These are phyloP conservation scores for Elasticomyces elasticus DNA, from an alignment of 495 filamentous ascomycete genomes.

Conservation along the genomic window DNA sequence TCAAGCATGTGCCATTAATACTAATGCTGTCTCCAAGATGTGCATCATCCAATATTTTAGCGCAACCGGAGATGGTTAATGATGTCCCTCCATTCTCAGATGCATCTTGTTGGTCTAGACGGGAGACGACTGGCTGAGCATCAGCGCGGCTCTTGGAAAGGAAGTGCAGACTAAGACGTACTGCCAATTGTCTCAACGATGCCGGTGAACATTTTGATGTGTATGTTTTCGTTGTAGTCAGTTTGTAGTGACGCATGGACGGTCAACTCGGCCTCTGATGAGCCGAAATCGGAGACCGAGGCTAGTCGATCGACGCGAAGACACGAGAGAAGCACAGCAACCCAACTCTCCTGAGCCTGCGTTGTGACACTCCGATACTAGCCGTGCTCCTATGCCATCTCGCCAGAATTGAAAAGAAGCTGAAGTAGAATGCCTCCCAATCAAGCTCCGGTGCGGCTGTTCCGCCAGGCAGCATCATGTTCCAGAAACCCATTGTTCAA, in stretches of 20 bases:
- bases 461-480: background rate
- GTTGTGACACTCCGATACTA: no score
- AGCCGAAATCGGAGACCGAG: background rate
- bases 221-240: background rate
- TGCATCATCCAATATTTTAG: conserved; percentile 66
- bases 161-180: conserved; percentile 35
- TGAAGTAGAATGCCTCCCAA: background rate
- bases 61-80: conserved; percentile 70
- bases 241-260: background rate
- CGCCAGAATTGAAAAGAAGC: background rate
- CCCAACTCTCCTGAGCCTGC: no score
- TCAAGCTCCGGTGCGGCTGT: background rate
- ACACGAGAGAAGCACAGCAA: no score
- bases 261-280: background rate
- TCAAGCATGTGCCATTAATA: conserved; percentile 92
- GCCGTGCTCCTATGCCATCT: no score
- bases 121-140: conserved; percentile 57
- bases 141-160: conserved; percentile 23
- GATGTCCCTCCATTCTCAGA: conserved; percentile 73
- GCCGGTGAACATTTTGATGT: conserved; percentile 78
- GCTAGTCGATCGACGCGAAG: no score
- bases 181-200: conserved; percentile 93
- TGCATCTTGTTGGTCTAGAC: conserved; percentile 68
- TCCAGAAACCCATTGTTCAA: background rate
- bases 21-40: conserved; percentile 87